These are phyloP conservation scores for Amylostereum chailletii DNA, from an alignment of 1,284 basidiomycete genomes.

Conservation along the genomic window DNA sequence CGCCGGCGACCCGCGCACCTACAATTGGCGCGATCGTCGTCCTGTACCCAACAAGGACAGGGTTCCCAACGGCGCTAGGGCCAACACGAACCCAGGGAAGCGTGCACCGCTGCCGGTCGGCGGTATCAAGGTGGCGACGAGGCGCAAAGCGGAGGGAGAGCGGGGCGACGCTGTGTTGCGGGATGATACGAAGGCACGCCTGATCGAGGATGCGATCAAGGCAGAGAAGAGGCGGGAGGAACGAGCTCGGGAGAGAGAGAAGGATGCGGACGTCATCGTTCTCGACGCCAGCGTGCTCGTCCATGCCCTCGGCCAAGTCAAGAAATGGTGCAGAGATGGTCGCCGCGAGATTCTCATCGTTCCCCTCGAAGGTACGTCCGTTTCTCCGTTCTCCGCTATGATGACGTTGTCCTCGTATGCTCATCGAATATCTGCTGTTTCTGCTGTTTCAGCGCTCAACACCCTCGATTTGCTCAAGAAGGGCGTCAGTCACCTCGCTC, in stretches of 20 bases:
- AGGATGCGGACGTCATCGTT: conserved; percentile 69
- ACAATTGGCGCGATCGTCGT: conserved; percentile 27
- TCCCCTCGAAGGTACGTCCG: conserved; percentile 73
- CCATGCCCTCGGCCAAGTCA: conserved; percentile 73
- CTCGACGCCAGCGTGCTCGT: conserved; percentile 85
- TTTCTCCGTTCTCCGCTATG: neutral
- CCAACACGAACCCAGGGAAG: conserved; percentile 2
- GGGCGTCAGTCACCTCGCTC: conserved; percentile 68
- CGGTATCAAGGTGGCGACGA: neutral
- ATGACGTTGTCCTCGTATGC: conserved; percentile 4
- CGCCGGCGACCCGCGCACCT: conserved; percentile 40
- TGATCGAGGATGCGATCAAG: conserved; percentile 11
- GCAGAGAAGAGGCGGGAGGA: conserved; percentile 14
- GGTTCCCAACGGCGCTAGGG: conserved; percentile 14
- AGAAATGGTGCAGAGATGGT: conserved; percentile 72
- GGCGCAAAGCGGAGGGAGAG: conserved; percentile 11
- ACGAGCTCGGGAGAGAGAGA: conserved; percentile 26
- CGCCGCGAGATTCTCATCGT: conserved; percentile 68
- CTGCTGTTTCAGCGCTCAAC: conserved; percentile 56
- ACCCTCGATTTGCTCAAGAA: conserved; percentile 94
- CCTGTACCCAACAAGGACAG: conserved; percentile 1
- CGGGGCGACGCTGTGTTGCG: neutral
- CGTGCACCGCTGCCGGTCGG: neutral
- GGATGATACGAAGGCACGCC: conserved; percentile 4
- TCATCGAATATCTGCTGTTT: conserved; percentile 1